Base-by-base conservation (phyloP, 495 filamentous ascomycete genomes). In the Neurospora cerealis region DNA sequence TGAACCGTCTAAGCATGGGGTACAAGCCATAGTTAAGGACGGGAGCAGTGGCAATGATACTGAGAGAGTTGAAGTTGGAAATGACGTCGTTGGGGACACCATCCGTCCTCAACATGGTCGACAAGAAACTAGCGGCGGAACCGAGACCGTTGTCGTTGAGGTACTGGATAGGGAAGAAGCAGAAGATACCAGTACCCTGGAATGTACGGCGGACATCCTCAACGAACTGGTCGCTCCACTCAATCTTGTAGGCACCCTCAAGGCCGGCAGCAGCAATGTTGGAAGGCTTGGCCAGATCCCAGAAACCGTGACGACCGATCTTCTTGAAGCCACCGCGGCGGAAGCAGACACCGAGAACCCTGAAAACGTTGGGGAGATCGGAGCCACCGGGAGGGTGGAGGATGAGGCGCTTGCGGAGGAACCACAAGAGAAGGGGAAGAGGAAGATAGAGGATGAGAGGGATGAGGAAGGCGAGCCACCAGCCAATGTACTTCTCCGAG, bases 61-160 rank as follows among this genome's bases (percentile, higher is more conserved):
- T 83, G 72, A 96, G 86, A 5, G 92, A 88, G 80, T 94, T 92
- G 80, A 94, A 89, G 85, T 93, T 94, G 76, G 83, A 82, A 82
- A 94, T 91, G 74, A 93, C 84, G 75, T 95, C 92, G 84, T 95
- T 95, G 48, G 91, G 91, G 0, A 89, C 88, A 24, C 90, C 90
- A 75, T 90, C 86, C 5, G 89, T 91, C 38, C 84, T 84, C 82
- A 93, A 86, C 73, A 89, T 88, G 21, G 89, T 89, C 2, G 83
- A 86, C 78, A 91, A 82, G 78, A 88, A 89, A 62, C 73, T 82
- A 44, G 83, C 82, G 5, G 84, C 78, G 3, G 76, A 73, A 3
- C 86, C 86, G 28, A 88, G 77, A 78, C 86, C 86, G 69, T 85
- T 84, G 75, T 88, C 86, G 79, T 87, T 88, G 66, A 93, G 84